These are phyloP conservation scores for Eucalyptus leucophloia DNA, from an alignment of 345 rosid genomes.

Conservation along the genomic window DNA sequence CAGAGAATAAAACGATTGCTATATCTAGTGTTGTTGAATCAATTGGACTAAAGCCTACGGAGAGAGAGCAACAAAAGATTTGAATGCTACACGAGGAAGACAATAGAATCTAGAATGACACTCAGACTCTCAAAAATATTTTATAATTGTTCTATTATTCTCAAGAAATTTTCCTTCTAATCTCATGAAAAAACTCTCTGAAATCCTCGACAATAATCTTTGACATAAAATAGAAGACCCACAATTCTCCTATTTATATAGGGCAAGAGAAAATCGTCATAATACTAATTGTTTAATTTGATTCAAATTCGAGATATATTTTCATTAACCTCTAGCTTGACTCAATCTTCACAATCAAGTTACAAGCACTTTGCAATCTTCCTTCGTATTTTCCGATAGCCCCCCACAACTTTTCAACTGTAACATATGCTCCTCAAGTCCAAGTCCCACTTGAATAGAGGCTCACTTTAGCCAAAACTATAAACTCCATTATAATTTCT, in stretches of 20 bases:
- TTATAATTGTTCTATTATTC: neutral
- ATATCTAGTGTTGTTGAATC: neutral
- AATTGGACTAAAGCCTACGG: neutral
- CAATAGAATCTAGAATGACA: neutral
- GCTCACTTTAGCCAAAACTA: neutral
- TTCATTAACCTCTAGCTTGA: neutral
- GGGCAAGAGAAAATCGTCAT: neutral
- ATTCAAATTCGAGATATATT: neutral
- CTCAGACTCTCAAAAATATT: neutral
- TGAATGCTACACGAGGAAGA: neutral
- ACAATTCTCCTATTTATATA: neutral
- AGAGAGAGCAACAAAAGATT: neutral
- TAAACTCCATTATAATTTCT: neutral
- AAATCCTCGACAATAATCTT: neutral
- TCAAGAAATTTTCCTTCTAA: neutral
- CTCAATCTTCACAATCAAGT: neutral
- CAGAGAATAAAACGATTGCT: neutral
- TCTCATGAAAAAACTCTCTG: neutral
- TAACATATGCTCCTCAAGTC: neutral
- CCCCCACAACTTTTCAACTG: neutral
- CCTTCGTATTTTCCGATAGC: neutral
- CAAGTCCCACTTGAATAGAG: neutral
- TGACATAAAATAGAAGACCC: neutral
- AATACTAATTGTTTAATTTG: neutral
- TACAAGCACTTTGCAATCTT: neutral